Evolutionary conservation across 306 rosid genomes (phyloP), one percentile per base, ranked within the genome.

Genomic region (Prunus kanzakura): DNA sequence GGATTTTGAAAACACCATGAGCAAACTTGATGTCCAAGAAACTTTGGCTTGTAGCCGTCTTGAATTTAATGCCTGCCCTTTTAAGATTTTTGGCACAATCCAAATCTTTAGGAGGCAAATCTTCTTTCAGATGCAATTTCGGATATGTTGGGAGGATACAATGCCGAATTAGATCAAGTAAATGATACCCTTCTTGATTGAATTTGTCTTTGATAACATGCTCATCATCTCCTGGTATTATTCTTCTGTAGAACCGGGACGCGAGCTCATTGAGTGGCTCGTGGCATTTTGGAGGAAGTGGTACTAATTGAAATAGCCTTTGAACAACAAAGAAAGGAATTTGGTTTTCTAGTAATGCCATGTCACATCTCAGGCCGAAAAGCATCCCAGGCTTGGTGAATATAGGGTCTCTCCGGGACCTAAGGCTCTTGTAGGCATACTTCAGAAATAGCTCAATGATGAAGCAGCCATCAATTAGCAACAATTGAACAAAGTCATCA

Each of bases 391-490:
- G 72, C 7, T 25, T 60, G 32, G 60, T 66, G 73, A 90, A 90
- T 60, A 88, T 73, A 15, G 82, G 81, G 43, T 90, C 95, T 22
- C 75, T 79, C 43, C 78, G 72, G 27, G 83, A 83, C 69, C 88
- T 75, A 20, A 88, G 74, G 71, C 79, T 80, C 83, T 66, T 87
- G 1, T 76, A 13, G 22, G 82, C 22, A 41, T 63, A 81, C 72
- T 76, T 85, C 15, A 86, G 67, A 80, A 90, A 82, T 1, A 90
- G 82, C 82, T 90, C 95, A 11, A 90, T 88, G 80, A 88, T 65
- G 84, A 87, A 90, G 69, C 90, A 84, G 29, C 86, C 83, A 80
- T 90, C 95, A 50, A 90, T 52, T 46, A 90, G 45, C 88, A 90
- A 74, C 55, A 87, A 79, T 67, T 76, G 81, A 35, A 79, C 61